Evolutionary conservation across 305 asterid species (phyloP), one percentile per base, ranked within the genome.

Genomic region (Lippia alba): DNA sequence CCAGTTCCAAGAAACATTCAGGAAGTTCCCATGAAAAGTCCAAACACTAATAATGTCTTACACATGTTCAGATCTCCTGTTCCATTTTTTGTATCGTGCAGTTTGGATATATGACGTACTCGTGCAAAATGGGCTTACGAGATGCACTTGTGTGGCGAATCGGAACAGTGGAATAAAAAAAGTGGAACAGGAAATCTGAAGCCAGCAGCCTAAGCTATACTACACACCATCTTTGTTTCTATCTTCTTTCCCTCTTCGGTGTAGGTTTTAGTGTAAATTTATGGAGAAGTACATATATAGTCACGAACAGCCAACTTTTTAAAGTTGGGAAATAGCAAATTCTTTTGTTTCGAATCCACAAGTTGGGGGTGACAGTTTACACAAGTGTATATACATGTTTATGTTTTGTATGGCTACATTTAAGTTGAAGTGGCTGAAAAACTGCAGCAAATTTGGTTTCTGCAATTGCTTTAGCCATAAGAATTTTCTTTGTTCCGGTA

Each of bases 11-110:
- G 76, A 89, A 79, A 79, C 76, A 77, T 45, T 83, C 80, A 32
- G 84, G 84, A 68, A 70, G 82, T 36, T 75, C 92, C 19, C 78
- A 82, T 65, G 83, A 80, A 49, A 75, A 79, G 74, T 62, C 87
- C 69, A 54, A 82, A 62, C 76, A 82, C 79, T 83, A 56, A 10
- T 48, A 54, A 46, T 24, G 30, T 24, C 30, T 24, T 24, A 24
- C 30, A 24, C 66, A 63, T 2, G 34, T 39, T 39, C 45, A 39
- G 10, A 39, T 39, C 45, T 39, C 45, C 45, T 39, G 45, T 39
- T 39, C 19, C 20, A 45, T 45, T 49, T 15, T 49, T 49, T 49
- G 14, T 45, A 11, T 10, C 12, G 2, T 11, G 51, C 3, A 5
- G 45, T 39, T 9, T 39, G 7, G 45, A 39, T 39, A 5, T 9